Base-by-base conservation (phyloP, 345 rosid genomes). In the Acer negundo region DNA sequence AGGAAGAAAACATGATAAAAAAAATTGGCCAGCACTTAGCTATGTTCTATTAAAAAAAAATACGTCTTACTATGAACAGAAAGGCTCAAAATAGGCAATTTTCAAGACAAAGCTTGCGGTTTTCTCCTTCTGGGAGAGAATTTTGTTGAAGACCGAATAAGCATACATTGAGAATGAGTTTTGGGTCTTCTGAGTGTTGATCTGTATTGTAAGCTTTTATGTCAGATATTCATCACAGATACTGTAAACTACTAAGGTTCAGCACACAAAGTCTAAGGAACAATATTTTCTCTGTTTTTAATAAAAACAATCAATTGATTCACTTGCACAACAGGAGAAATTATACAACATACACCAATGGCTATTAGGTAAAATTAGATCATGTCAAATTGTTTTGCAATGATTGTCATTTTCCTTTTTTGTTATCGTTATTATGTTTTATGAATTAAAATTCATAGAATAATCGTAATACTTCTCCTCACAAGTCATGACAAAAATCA, bases 391-490 rank as follows among this genome's bases (percentile, higher is more conserved):
- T 53, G 8, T 63, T 3, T 75, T 16, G 16, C 17, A 16, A 28
- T 65, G 47, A 49, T 67, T 53, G 23, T 4, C 16, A 3, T 75
- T 62, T 56, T 55, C 53, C 65, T 53, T 8, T 78, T 77, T 47
- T 46, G 11, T 70, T 46, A 15, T 77, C 15, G 17, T 24, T 42
- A 4, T 20, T 38, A 35, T 31, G 47, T 64, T 65, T 63, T 19
- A 17, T 64, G 28, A 17, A 28, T 64, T 31, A 49, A 20, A 59
- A 62, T 28, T 17, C 44, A 46, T 3, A 3, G 44, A 23, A 63
- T 47, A 44, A 40, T 46, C 2, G 6, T 38, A 61, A 26, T 2
- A 19, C 46, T 10, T 19, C 47, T 49, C 4, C 20, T 47, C 1
- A 26, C 38, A 28, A 28, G 31, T 28, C 31, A 28, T 3, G 3